Evolutionary conservation across 495 filamentous ascomycete genomes (phyloP).

Genomic region (Lophiotrema nucula): DNA sequence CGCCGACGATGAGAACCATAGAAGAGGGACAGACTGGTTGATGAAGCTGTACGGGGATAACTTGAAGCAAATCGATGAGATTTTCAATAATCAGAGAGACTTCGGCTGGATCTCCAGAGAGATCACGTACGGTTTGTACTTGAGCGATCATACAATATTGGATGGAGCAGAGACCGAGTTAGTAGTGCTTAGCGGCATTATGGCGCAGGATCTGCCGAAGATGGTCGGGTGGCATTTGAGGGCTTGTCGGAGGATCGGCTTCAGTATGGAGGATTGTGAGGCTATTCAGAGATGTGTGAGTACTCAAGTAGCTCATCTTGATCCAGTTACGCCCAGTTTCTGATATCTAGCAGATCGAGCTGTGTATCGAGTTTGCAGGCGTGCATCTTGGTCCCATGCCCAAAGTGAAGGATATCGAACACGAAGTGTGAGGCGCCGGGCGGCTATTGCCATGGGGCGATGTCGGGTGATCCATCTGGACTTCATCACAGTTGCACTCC

Average conservation of each 20-base stretch:
- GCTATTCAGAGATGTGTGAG: constrained; percentile 1
- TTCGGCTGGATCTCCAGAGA: constrained; percentile 11
- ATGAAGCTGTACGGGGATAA: constrained; percentile 12
- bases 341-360: background rate
- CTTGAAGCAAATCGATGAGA: constrained; percentile 7
- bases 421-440: constrained; percentile 3
- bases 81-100: background rate
- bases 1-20: constrained; percentile 2
- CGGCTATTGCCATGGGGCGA: background rate
- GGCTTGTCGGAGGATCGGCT: constrained; percentile 3
- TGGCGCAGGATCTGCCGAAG: constrained; percentile 9
- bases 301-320: no score
- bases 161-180: constrained; percentile 9
- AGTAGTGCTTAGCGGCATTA: constrained; percentile 7
- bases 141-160: constrained; percentile 1
- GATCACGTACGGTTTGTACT: constrained; percentile 12
- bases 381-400: constrained; percentile 3
- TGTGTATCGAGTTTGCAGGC: background rate
- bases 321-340: no score
- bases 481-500: no score
- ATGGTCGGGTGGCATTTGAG: constrained; percentile 12
- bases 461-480: background rate
- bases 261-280: constrained; percentile 5
- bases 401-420: constrained; percentile 15
- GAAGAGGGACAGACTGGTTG: background rate